phyloP scores from a whole-genome alignment of 2,329 filamentous ascomycete species.

The Aspergillus piperis region DNA sequence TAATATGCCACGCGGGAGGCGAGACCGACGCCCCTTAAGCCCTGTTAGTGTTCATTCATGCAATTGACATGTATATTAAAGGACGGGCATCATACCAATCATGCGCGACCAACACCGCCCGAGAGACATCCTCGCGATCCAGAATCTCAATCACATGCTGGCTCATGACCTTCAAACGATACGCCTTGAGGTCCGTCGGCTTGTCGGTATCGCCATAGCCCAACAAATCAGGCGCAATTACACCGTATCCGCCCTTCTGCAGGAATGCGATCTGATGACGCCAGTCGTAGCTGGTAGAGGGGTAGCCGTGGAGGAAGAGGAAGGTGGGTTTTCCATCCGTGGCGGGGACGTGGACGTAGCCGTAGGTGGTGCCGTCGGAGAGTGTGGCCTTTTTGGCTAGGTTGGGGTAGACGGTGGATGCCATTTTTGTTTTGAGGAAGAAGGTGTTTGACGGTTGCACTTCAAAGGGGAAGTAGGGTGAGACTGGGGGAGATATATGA shows the following conservation, averaged over 20 bases:
- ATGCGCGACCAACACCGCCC: conserved; percentile 28
- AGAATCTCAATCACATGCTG: conserved; percentile 39
- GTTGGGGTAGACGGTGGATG: conserved; percentile 21
- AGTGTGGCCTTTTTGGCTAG: conserved; percentile 19
- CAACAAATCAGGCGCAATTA: conserved; percentile 48
- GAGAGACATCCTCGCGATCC: conserved; percentile 24
- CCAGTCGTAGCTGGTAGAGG: conserved; percentile 51
- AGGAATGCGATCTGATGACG: conserved; percentile 41
- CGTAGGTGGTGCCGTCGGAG: conserved; percentile 23
- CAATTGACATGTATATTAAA: too few species aligned
- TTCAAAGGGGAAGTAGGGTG: not conserved
- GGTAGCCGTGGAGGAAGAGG: conserved; percentile 54
- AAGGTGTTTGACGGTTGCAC: not conserved
- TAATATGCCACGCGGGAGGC: conserved; percentile 30
- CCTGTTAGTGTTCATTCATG: too few species aligned
- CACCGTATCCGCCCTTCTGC: conserved; percentile 41
- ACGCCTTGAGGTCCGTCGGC: conserved; percentile 28
- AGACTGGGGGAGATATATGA: not conserved
- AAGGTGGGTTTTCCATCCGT: conserved; percentile 35
- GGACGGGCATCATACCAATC: conserved; percentile 12
- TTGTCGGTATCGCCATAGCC: conserved; percentile 42
- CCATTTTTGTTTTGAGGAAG: conserved; percentile 10
- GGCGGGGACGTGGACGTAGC: conserved; percentile 33
- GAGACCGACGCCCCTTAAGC: conserved; percentile 21
- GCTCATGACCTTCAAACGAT: conserved; percentile 35